Evolutionary conservation across 2,329 filamentous ascomycete species (phyloP).

Genomic region (Talaromyces verruculosus): DNA sequence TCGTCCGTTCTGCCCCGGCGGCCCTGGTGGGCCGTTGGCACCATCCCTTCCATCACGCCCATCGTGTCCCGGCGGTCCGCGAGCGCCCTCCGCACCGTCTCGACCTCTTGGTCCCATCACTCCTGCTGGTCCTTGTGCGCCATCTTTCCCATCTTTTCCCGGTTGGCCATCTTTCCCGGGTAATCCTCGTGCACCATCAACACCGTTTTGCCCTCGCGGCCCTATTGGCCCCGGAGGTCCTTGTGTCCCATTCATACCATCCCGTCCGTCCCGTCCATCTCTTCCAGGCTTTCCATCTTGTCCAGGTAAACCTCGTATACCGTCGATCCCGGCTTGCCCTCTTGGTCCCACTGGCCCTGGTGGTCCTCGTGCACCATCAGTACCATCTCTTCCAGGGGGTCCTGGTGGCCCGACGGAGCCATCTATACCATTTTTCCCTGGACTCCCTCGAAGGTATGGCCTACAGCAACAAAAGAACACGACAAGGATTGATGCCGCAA

Average conservation of each 20-base stretch:
- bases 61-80: background rate
- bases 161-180: background rate
- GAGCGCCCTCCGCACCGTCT: background rate
- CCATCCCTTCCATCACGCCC: conserved; percentile 7
- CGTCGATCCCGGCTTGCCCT: background rate
- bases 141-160: background rate
- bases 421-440: background rate
- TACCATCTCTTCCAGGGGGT: background rate
- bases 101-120: background rate
- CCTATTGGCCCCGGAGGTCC: background rate
- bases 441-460: background rate
- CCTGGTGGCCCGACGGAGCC: background rate
- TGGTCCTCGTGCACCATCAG: background rate
- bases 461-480: conserved; percentile 2
- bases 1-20: background rate
- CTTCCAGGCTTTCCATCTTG: background rate
- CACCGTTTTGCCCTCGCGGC: background rate
- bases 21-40: background rate
- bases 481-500: background rate
- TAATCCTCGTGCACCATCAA: background rate
- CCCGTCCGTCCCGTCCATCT: background rate
- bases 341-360: background rate
- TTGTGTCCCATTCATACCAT: background rate
- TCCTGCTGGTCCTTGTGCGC: background rate
- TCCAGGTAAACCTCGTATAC: background rate